phyloP scores from a whole-genome alignment of 305 asterid genomes.

The Fraxinus dipetala region DNA sequence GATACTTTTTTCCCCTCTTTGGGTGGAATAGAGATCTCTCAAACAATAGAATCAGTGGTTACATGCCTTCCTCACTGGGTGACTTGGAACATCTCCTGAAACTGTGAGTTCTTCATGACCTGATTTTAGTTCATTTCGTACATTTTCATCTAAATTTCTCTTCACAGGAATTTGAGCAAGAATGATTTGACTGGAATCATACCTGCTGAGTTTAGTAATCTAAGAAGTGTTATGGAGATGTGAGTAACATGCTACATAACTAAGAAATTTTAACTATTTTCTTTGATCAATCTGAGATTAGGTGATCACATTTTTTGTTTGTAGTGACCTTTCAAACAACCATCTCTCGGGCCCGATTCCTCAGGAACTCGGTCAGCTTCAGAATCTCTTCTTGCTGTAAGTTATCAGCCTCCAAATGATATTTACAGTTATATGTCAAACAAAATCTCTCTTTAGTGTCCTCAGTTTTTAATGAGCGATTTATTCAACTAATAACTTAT shows the following conservation, averaged over 20 bases:
- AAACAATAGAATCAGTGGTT: conserved; percentile 63
- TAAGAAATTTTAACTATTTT: neutral
- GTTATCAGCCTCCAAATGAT: conserved; percentile 19
- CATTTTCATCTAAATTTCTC: conserved; percentile 5
- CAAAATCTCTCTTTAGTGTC: neutral
- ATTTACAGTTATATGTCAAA: neutral
- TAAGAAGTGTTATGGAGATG: conserved; percentile 92
- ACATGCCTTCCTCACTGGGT: conserved; percentile 85
- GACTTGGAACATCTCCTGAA: conserved; percentile 97
- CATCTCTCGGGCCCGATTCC: conserved; percentile 82
- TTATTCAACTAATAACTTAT: neutral
- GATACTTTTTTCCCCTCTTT: neutral
- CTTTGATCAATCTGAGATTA: neutral
- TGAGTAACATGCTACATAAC: conserved; percentile 33
- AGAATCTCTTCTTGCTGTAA: conserved; percentile 76
- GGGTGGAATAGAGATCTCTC: conserved; percentile 69
- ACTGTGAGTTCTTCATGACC: conserved; percentile 48
- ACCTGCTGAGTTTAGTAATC: conserved; percentile 89
- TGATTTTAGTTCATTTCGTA: neutral
- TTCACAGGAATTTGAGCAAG: conserved; percentile 72
- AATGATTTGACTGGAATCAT: conserved; percentile 61
- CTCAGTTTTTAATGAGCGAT: neutral
- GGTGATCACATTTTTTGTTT: conserved; percentile 5
- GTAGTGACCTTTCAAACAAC: conserved; percentile 85
- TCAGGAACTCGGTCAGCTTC: conserved; percentile 83